Evolutionary conservation across 2,329 filamentous ascomycete species (phyloP).

Genomic region (Tolypocladium ophioglossoides): DNA sequence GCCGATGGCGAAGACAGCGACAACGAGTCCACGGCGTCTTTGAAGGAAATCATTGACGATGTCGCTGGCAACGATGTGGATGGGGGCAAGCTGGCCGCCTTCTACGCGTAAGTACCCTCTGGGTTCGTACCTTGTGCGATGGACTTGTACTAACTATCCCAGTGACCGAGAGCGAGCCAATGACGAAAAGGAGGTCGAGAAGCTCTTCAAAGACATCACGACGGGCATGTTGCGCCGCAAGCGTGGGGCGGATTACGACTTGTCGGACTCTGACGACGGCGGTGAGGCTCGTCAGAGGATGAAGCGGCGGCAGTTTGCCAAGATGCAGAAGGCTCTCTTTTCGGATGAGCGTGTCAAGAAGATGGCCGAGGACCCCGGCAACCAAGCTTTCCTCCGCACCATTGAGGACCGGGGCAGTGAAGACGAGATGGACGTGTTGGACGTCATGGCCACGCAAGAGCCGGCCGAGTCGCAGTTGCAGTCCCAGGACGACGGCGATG

Average conservation of each 20-base stretch:
- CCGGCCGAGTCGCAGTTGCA: conserved; percentile 26
- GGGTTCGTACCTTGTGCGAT: background rate
- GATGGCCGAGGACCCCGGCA: conserved; percentile 81
- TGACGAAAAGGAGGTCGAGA: conserved; percentile 81
- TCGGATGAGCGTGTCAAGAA: conserved; percentile 84
- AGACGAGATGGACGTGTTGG: conserved; percentile 67
- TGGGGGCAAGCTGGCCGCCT: conserved; percentile 70
- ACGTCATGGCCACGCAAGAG: conserved; percentile 27
- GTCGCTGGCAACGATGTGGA: conserved; percentile 66
- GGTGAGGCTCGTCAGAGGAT: conserved; percentile 65
- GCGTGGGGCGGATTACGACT: conserved; percentile 68
- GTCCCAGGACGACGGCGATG: conserved; percentile 15
- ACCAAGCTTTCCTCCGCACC: conserved; percentile 78
- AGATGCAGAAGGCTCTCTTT: conserved; percentile 82
- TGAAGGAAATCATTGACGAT: conserved; percentile 87
- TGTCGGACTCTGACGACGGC: conserved; percentile 87
- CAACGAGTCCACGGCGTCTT: conserved; percentile 56
- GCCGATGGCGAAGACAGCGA: conserved; percentile 80
- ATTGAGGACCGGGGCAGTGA: conserved; percentile 74
- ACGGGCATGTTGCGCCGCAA: conserved; percentile 80
- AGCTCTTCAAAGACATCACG: conserved; percentile 86
- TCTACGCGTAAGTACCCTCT: conserved; percentile 66
- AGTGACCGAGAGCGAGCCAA: conserved; percentile 69
- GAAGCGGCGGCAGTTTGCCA: conserved; percentile 80
- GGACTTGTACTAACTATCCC: conserved; percentile 7